These are phyloP conservation scores for Claviceps africana DNA, from an alignment of 2,329 filamentous ascomycete species.

Conservation along the genomic window DNA sequence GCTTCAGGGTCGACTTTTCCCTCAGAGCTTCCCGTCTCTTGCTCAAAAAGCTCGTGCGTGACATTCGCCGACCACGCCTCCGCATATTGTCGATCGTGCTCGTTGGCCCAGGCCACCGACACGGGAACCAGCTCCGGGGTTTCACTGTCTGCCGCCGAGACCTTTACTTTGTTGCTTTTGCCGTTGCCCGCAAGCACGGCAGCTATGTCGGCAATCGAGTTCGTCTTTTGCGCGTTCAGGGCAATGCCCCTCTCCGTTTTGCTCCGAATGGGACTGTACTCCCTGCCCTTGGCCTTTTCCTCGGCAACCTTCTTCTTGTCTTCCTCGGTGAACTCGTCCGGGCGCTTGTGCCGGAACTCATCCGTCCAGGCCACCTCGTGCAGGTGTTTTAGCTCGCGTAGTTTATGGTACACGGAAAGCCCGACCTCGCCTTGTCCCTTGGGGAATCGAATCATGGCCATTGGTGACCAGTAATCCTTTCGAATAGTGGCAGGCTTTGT, in stretches of 20 bases:
- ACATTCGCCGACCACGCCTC: conserved; percentile 38
- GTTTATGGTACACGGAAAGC: conserved; percentile 45
- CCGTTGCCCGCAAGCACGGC: conserved; percentile 39
- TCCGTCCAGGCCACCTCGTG: conserved; percentile 49
- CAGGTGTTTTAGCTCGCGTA: conserved; percentile 48
- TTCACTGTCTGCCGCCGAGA: conserved; percentile 8
- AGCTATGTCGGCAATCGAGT: conserved; percentile 50
- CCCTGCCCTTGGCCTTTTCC: conserved; percentile 16
- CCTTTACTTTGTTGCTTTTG: conserved; percentile 33
- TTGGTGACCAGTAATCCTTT: conserved; percentile 52
- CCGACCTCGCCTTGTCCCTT: conserved; percentile 37
- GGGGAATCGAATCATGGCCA: conserved; percentile 46
- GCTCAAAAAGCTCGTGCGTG: conserved; percentile 29
- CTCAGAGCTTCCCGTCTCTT: conserved; percentile 7
- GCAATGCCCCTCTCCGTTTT: conserved; percentile 32
- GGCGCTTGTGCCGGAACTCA: conserved; percentile 27
- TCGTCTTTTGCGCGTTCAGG: conserved; percentile 47
- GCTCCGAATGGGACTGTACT: conserved; percentile 21
- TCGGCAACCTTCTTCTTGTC: conserved; percentile 21
- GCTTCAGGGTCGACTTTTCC: conserved; percentile 2
- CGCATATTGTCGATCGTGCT: conserved; percentile 32
- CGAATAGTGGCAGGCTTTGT: conserved; percentile 47
- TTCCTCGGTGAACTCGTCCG: conserved; percentile 19
- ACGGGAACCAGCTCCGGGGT: conserved; percentile 23
- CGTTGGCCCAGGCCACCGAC: conserved; percentile 38